Evolutionary conservation across 257 asterid species (phyloP).

Genomic region (Solanum microdontum): DNA sequence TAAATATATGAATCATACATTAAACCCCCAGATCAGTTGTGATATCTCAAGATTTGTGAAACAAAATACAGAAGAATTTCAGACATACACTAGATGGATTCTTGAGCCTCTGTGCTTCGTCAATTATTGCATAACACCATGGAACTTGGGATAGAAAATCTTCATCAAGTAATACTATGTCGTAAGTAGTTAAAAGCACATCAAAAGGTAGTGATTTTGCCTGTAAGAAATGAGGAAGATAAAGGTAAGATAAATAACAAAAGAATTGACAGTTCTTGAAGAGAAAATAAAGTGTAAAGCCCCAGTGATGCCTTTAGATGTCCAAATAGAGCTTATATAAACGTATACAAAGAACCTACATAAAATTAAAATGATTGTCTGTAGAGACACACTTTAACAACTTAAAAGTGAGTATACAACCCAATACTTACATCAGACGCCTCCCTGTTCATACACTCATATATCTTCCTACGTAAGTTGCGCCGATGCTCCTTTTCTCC

Average conservation of each 20-base stretch:
- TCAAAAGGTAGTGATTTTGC: slow-evolving; percentile 59
- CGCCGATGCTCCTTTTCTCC: slow-evolving; percentile 81
- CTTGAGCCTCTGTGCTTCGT: slow-evolving; percentile 94
- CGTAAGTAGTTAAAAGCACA: slow-evolving; percentile 80
- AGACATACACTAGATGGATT: slow-evolving; percentile 75
- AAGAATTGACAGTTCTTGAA: not conserved
- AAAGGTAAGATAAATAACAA: not conserved
- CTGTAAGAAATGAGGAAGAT: slow-evolving; percentile 28
- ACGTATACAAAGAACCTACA: not conserved
- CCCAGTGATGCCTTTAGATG: not conserved
- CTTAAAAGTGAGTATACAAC: not conserved
- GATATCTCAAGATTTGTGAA: not conserved
- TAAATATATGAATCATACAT: not conserved
- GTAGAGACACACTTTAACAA: not conserved
- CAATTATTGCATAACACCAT: slow-evolving; percentile 81
- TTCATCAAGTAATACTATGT: slow-evolving; percentile 74
- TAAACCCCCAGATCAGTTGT: not conserved
- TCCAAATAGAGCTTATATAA: not conserved
- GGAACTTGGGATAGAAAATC: slow-evolving; percentile 84
- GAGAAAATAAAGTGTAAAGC: not conserved
- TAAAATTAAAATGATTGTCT: not conserved
- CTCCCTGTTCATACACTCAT: slow-evolving; percentile 29
- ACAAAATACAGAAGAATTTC: not conserved
- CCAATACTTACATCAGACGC: slow-evolving; percentile 29
- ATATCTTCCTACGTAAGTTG: slow-evolving; percentile 50